Evolutionary conservation across 257 asterid species (phyloP), one percentile per base, ranked within the genome.

Genomic region (Jacaranda mimosifolia): DNA sequence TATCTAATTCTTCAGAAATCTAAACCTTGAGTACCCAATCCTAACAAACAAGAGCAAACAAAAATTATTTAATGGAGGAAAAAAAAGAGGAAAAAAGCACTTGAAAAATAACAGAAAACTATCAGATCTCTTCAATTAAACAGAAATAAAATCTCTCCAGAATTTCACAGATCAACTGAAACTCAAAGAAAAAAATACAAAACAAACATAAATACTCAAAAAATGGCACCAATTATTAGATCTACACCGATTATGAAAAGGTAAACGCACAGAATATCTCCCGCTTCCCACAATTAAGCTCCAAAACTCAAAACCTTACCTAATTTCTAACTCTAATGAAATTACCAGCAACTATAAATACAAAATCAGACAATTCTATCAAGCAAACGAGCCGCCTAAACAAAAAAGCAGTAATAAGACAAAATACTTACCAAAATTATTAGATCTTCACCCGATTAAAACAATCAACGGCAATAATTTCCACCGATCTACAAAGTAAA

Each of bases 401-500:
- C 17, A 72, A 11, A 63, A 21, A 35, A 69, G 14, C 11, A 32
- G 6, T 5, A 55, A 53, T 10, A 21, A 57, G 7, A 46, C 26
- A 68, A 60, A 46, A 11, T 6, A 45, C 76, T 72, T 64, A 71
- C 89, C 78, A 3, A 72, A 78, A 46, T 36, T 17, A 63, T 36
- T 70, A 70, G 73, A 80, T 58, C 73, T 42, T 42, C 46, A 42
- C 46, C 60, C 53, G 73, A 77, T 11, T 70, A 68, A 80, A 58
- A 38, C 63, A n/a, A 57, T 38, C 18, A 45, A 69, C 19, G 75
- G 49, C 21, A 56, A 62, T 42, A 78, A 63, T 8, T 5, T 43
- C 66, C 72, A 70, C 12, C 19, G 57, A 21, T 58, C 53, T 65
- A 59, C 48, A 70, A 58, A 73, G n/a, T 51, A 13, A 42, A 52